Percentiles rank a stretch among this genome's conserved stretches.
Conservation (phyloP, 2,329 filamentous ascomycete species). For the Trichoderma gracile region DNA sequence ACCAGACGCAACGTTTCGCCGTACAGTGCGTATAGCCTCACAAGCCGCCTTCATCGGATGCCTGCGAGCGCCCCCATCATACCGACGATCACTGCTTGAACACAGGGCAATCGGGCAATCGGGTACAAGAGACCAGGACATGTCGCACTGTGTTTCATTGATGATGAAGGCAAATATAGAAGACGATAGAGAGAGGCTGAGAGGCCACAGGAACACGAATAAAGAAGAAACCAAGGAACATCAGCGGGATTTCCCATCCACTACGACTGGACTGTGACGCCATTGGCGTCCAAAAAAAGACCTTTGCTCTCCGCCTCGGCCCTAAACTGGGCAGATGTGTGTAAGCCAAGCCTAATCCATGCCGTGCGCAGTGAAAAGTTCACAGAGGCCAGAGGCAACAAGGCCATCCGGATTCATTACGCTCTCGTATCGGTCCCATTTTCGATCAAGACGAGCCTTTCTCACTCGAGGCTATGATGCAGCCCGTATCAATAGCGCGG, state of each 20-base stretch:
- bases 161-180: neutral
- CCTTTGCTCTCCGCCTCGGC: neutral
- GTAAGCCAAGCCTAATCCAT: neutral
- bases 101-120: neutral
- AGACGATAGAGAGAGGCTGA: neutral
- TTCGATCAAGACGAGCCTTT: constrained; percentile 1
- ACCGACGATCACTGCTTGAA: neutral
- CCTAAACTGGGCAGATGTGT: neutral
- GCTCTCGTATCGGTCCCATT: constrained; percentile 13
- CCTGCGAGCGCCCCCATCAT: neutral
- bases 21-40: neutral
- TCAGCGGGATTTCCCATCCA: neutral
- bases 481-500: neutral
- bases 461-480: neutral
- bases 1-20: constrained; percentile 19
- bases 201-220: neutral
- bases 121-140: too few relatives aligned
- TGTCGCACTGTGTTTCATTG: constrained; percentile 12
- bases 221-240: neutral
- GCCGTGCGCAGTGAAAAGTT: neutral
- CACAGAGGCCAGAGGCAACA: neutral
- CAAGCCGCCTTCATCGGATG: neutral
- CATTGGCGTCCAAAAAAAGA: constrained; percentile 22
- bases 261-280: constrained; percentile 8
- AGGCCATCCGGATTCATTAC: neutral